Evolutionary conservation across 1,284 basidiomycete species (phyloP).

Genomic region (Pseudozyma sp.): DNA sequence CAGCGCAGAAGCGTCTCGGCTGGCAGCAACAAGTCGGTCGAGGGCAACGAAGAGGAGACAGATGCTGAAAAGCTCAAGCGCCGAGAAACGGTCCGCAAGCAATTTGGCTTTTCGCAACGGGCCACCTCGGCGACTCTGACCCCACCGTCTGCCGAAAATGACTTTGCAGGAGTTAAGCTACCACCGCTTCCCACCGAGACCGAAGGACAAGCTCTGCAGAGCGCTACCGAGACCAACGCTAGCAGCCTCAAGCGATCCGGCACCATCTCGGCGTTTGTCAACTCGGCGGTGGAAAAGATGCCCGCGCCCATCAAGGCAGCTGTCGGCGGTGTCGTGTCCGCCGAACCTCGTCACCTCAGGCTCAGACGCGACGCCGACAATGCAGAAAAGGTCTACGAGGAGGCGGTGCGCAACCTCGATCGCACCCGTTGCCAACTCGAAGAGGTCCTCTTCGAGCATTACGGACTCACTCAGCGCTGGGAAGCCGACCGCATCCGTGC

Average conservation of each 20-base stretch:
- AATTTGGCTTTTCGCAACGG: constrained; percentile 63
- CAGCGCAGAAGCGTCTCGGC: constrained; percentile 35
- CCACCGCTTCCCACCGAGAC: constrained; percentile 49
- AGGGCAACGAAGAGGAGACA: constrained; percentile 12
- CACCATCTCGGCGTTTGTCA: constrained; percentile 57
- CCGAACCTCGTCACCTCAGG: constrained; percentile 59
- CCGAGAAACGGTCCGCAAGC: constrained; percentile 64
- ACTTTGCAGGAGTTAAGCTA: constrained; percentile 41
- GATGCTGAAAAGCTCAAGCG: constrained; percentile 61
- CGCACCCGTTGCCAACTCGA: constrained; percentile 57
- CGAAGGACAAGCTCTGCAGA: constrained; percentile 27
- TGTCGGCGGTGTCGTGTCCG: constrained; percentile 54
- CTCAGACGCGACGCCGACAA: constrained; percentile 62
- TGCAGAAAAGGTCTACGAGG: constrained; percentile 59
- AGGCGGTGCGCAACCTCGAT: constrained; percentile 58
- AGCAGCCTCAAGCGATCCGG: constrained; percentile 46
- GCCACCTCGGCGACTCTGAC: constrained; percentile 26
- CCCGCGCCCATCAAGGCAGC: constrained; percentile 58
- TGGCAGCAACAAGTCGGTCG: constrained; percentile 19
- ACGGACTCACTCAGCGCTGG: constrained; percentile 57
- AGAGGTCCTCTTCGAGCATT: constrained; percentile 62
- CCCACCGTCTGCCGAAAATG: constrained; percentile 13
- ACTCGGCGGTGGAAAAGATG: constrained; percentile 56
- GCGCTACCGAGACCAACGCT: not conserved
- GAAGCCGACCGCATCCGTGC: constrained; percentile 61